A percentile compares a stretch with the other conserved stretches of the same genome.
These are phyloP conservation scores for Gyrodon lividus DNA, from an alignment of 768 basidiomycete genomes.

Conservation along the genomic window DNA sequence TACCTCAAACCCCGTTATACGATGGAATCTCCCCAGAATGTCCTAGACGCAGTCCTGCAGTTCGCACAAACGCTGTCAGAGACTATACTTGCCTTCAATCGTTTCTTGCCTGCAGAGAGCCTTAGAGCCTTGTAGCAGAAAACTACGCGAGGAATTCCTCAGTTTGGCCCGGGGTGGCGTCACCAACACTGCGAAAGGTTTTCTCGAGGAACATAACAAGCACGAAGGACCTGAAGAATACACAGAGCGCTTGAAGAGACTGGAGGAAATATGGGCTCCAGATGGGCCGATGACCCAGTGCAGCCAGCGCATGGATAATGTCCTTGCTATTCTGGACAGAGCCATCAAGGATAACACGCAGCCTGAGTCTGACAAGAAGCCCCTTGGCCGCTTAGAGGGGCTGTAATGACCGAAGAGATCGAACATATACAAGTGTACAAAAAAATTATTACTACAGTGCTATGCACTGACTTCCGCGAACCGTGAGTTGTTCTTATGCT, in stretches of 20 bases:
- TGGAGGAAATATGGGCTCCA: slow-evolving; percentile 18
- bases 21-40: background rate
- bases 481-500: slow-evolving; percentile 8
- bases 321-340: slow-evolving; percentile 16
- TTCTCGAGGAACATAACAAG: slow-evolving; percentile 24
- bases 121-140: slow-evolving; percentile 20
- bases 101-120: slow-evolving; percentile 28
- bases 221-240: slow-evolving; percentile 20
- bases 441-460: slow-evolving; percentile 6
- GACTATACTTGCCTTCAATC: slow-evolving; percentile 28
- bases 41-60: slow-evolving; percentile 12
- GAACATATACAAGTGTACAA: slow-evolving; percentile 22
- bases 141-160: slow-evolving; percentile 27
- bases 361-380: slow-evolving; percentile 10
- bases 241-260: slow-evolving; percentile 17
- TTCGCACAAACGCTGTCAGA: slow-evolving; percentile 11
- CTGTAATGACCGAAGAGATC: slow-evolving; percentile 24
- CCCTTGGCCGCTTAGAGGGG: slow-evolving; percentile 22
- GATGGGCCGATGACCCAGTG: slow-evolving; percentile 18
- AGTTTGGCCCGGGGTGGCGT: slow-evolving; percentile 27
- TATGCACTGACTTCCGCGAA: slow-evolving; percentile 23
- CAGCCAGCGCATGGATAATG: slow-evolving; percentile 20
- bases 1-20: background rate
- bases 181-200: slow-evolving; percentile 24
- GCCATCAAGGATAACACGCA: slow-evolving; percentile 20